These are phyloP conservation scores for Cryphonectria nitschkei DNA, from an alignment of 2,329 filamentous ascomycete species.

Conservation along the genomic window DNA sequence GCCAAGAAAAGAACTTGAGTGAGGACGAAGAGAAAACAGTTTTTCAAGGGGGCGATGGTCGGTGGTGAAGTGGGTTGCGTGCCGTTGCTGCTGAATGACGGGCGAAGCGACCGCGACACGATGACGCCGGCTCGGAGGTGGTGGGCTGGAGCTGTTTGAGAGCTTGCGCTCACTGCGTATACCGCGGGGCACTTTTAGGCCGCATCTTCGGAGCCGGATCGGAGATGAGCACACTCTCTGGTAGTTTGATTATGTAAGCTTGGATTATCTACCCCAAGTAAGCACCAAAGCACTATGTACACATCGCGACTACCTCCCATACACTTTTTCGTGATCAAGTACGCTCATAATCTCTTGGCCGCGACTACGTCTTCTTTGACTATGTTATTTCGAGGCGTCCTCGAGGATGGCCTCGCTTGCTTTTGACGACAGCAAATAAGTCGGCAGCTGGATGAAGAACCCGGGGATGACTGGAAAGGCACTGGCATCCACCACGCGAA, in stretches of 20 bases:
- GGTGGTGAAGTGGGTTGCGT: not conserved
- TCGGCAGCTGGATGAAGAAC: conserved; percentile 49
- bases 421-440: conserved; percentile 46
- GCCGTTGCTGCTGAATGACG: conserved; percentile 3
- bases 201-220: too few species aligned
- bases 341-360: not conserved
- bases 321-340: too few species aligned
- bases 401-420: conserved; percentile 26
- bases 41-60: not conserved
- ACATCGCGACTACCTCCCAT: too few species aligned
- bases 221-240: not conserved
- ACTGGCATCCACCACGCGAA: conserved; percentile 61
- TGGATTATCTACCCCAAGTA: not conserved
- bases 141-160: not conserved
- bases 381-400: not conserved
- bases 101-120: not conserved
- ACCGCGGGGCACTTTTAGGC: not conserved
- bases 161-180: not conserved
- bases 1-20: too few species aligned
- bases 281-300: not conserved
- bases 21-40: not conserved
- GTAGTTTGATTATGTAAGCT: not conserved
- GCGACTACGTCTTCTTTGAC: not conserved
- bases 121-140: not conserved
- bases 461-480: conserved; percentile 54